Conservation (phyloP, 495 filamentous ascomycete genomes). For the Penicillium macrosclerotiorum region DNA sequence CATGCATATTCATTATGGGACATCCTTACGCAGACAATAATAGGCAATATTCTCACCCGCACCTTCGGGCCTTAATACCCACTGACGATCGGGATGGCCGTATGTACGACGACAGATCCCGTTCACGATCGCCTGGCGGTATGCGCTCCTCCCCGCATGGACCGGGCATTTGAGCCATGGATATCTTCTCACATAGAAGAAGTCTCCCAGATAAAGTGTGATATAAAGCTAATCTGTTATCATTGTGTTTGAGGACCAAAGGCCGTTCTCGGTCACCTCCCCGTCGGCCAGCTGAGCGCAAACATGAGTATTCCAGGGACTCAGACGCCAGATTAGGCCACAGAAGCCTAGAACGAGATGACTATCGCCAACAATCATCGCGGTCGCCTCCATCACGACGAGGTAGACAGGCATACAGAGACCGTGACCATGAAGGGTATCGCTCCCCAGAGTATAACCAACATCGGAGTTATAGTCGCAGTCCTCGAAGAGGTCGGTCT, state of each 20-base stretch:
- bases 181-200: constrained; percentile 4
- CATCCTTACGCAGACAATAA: constrained; percentile 30
- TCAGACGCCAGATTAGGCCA: constrained; percentile 30
- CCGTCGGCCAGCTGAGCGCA: constrained; percentile 40
- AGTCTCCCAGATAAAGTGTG: constrained; percentile 1
- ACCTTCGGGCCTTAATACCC: constrained; percentile 27
- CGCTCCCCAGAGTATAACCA: constrained; percentile 48
- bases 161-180: constrained; percentile 17
- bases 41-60: constrained; percentile 25
- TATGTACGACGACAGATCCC: constrained; percentile 51
- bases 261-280: constrained; percentile 41
- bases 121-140: constrained; percentile 47
- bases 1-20: constrained; percentile 28
- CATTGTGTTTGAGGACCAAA: constrained; percentile 18
- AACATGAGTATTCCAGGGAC: constrained; percentile 34
- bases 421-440: constrained; percentile 58
- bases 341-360: constrained; percentile 41
- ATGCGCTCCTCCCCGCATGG: constrained; percentile 45
- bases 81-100: constrained; percentile 42
- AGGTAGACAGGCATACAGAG: constrained; percentile 45
- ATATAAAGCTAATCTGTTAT: constrained; percentile 25
- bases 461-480: constrained; percentile 44
- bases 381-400: constrained; percentile 40
- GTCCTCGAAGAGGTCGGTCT: constrained; percentile 40
- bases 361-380: constrained; percentile 37